A percentile compares a stretch with the other conserved stretches of the same genome.
Evolutionary conservation across 179 eudicot species (phyloP).

Genomic region (Patellifolia procumbens): DNA sequence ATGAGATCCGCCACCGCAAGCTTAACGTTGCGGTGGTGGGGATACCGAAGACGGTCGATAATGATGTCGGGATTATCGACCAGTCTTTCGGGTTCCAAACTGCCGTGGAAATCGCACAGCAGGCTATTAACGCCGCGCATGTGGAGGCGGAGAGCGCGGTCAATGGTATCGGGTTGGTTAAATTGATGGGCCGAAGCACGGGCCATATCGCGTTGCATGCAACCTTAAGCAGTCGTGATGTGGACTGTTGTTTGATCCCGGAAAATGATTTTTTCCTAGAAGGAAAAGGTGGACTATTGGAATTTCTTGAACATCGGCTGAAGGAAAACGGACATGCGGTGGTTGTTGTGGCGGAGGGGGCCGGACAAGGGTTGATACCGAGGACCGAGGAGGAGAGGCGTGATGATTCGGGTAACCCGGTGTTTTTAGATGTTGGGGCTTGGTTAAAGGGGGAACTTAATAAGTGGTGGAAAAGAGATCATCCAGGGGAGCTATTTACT

Average conservation of each 20-base stretch:
- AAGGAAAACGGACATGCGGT: conserved; percentile 65
- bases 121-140: conserved; percentile 73
- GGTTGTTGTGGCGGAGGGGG: conserved; percentile 82
- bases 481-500: conserved; percentile 51
- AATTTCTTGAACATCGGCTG: conserved; percentile 49
- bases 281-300: conserved; percentile 75
- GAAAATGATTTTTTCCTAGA: conserved; percentile 66
- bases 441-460: conserved; percentile 75
- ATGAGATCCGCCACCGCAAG: conserved; percentile 59
- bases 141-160: conserved; percentile 87
- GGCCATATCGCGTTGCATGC: conserved; percentile 84
- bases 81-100: conserved; percentile 83
- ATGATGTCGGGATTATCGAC: conserved; percentile 77
- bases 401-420: conserved; percentile 80
- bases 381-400: conserved; percentile 44
- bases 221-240: conserved; percentile 77
- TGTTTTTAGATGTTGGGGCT: conserved; percentile 66
- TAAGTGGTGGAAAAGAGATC: conserved; percentile 72
- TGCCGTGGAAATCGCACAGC: conserved; percentile 81
- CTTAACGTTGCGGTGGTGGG: conserved; percentile 53
- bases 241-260: conserved; percentile 81
- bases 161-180: conserved; percentile 79
- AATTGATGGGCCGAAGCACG: conserved; percentile 82
- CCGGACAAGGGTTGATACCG: conserved; percentile 70
- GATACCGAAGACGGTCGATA: conserved; percentile 85